Percentiles rank a stretch among this genome's conserved stretches.
Conservation (phyloP, 2,329 filamentous ascomycete genomes). For the Fusarium bulbicola region DNA sequence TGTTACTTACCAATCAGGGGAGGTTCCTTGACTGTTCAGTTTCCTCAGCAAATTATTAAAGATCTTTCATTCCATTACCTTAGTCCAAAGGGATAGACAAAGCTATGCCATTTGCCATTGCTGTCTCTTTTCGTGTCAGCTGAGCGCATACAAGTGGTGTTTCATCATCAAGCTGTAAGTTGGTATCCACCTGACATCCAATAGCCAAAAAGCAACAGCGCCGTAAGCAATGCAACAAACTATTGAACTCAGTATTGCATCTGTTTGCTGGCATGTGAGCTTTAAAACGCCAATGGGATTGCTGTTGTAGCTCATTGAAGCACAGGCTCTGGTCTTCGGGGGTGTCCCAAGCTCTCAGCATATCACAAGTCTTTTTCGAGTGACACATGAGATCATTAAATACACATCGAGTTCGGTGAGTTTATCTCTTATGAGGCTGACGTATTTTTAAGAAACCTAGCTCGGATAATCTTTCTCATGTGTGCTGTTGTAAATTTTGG, state of each 20-base stretch:
- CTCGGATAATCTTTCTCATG: neutral
- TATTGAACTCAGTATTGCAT: neutral
- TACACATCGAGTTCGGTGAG: neutral
- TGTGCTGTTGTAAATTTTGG: neutral
- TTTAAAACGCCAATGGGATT: neutral
- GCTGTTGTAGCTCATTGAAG: neutral
- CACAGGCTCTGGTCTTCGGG: fast-evolving
- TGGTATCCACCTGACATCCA: fast-evolving
- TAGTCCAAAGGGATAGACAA: too few species aligned
- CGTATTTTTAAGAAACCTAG: neutral
- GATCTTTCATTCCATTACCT: too few species aligned
- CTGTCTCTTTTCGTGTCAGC: too few species aligned
- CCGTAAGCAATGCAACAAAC: neutral
- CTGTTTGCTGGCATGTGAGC: neutral
- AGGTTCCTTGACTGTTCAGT: too few species aligned
- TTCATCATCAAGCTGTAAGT: too few species aligned
- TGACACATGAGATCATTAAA: fast-evolving
- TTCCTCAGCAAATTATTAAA: fast-evolving
- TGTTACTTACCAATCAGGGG: neutral
- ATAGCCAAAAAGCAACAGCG: neutral
- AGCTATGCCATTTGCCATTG: too few species aligned
- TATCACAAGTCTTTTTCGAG: too few species aligned
- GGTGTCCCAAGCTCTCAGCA: neutral
- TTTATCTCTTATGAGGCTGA: fast-evolving
- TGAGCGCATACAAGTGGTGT: too few species aligned